phyloP scores from a whole-genome alignment of 2,329 filamentous ascomycete species.

The Apiospora pterosperma region DNA sequence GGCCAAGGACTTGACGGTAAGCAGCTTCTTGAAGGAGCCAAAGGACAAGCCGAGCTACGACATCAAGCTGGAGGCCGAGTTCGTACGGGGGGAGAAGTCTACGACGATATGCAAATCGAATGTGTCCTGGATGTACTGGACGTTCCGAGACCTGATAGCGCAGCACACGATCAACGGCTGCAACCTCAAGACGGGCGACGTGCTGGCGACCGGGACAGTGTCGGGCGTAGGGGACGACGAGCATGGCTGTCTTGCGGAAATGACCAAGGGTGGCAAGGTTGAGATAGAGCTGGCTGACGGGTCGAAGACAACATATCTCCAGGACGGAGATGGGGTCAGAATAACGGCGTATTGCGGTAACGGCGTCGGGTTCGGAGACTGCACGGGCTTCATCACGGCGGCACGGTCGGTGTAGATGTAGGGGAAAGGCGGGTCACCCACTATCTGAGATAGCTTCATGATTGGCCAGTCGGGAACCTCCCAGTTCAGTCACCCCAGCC shows the following conservation, averaged over 20 bases:
- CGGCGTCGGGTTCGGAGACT: conserved; percentile 39
- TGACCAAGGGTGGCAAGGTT: conserved; percentile 32
- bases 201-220: conserved; percentile 40
- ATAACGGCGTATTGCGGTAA: conserved; percentile 36
- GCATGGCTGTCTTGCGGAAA: conserved; percentile 38
- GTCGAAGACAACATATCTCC: conserved; percentile 29
- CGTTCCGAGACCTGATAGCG: conserved; percentile 32
- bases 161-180: conserved; percentile 35
- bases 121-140: conserved; percentile 35
- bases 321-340: conserved; percentile 37
- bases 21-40: conserved; percentile 31
- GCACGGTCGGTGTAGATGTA: conserved; percentile 9
- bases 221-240: conserved; percentile 28
- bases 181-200: conserved; percentile 34
- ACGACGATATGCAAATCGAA: conserved; percentile 26
- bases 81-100: conserved; percentile 11
- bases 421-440: neutral
- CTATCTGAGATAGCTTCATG: neutral
- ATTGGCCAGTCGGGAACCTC: neutral
- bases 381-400: conserved; percentile 18
- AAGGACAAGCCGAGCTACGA: conserved; percentile 31
- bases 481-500: neutral
- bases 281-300: conserved; percentile 26
- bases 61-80: conserved; percentile 20
- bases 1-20: conserved; percentile 17